Base-by-base conservation (phyloP, 2,329 filamentous ascomycete genomes). In the Curvularia sp. region DNA sequence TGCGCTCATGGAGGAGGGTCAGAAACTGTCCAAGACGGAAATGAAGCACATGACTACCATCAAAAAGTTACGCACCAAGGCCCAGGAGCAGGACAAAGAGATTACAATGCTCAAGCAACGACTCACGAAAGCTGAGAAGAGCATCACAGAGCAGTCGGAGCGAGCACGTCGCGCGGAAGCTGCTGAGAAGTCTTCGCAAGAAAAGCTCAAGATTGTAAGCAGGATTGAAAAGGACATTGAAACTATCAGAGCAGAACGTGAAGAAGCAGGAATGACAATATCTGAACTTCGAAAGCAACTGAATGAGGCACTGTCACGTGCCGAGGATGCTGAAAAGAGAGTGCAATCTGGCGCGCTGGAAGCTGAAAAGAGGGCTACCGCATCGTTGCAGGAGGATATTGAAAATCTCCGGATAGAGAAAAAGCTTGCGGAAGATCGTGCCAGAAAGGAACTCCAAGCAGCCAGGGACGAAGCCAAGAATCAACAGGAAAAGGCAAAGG, bases 1-100 rank as follows among this genome's bases (percentile, higher is more conserved):
- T 2, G 80, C 93, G 46, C 81, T 99, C 12, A 90, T 99, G 83
- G 89, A 96, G 67, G 95, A 99, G 79, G 95, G 96, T 0, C 91
- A 95, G 68, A 93, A 90, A 65, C 83, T 98, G 8, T 93, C 92
- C 1, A 91, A 89, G 67, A 90, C 86, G 0, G 95, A 99, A 74
- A 86, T 97, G 76, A 92, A 93, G 71, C 89, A 96, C 63, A 84
- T 94, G 60, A 86, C 86, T 5, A 88, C 89, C 3, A 91, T 98
- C 69, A 96, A 95, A 77, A 93, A 92, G 71, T 79, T 98, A 57
- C 82, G 85, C 13, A 74, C 80, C 48, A 83, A 85, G 64, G 70
- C 80, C 13, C 65, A 74, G 10, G 84, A 86, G 47, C 82, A 80
- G 46, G 81, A 81, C 27, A 87, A 84, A 67, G 74, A 79, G 4